A percentile compares a stretch with the other conserved stretches of the same genome.
Conservation (phyloP, 139 green algal species). For the Chlamydomonas sp. region DNA sequence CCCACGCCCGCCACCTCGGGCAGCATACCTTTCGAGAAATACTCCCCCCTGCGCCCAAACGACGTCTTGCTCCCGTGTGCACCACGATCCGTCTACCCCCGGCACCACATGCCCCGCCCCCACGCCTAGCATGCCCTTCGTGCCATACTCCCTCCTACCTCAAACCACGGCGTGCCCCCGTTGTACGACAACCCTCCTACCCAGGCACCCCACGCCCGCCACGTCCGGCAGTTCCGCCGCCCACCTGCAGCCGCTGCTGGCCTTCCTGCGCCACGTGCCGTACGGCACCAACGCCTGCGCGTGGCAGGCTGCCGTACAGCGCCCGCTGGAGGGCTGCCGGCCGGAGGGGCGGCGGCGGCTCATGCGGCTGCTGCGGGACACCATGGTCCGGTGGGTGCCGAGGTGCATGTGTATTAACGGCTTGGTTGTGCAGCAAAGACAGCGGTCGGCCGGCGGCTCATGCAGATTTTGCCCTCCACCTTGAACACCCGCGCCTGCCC, state of each 20-base stretch:
- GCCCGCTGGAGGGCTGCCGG: slow-evolving; percentile 69
- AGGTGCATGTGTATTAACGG: not conserved
- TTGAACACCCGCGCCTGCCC: too few relatives aligned
- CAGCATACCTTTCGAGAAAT: too few relatives aligned
- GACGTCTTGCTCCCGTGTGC: too few relatives aligned
- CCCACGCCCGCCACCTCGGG: too few relatives aligned
- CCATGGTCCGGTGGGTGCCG: slow-evolving; percentile 80
- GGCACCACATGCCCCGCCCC: too few relatives aligned
- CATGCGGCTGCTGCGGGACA: slow-evolving; percentile 67
- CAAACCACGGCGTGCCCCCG: not conserved
- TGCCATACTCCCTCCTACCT: too few relatives aligned
- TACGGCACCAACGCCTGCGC: slow-evolving; percentile 59
- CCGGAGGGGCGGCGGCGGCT: slow-evolving; percentile 67
- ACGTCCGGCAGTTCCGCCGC: slow-evolving; percentile 50
- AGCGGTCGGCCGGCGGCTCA: too few relatives aligned
- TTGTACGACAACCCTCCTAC: not conserved
- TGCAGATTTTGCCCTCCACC: too few relatives aligned
- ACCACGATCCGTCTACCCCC: too few relatives aligned
- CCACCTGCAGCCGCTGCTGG: slow-evolving; percentile 90
- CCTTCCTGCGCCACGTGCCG: slow-evolving; percentile 86
- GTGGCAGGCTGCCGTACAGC: slow-evolving; percentile 73
- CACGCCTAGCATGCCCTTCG: too few relatives aligned
- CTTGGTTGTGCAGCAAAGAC: too few relatives aligned
- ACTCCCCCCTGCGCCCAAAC: too few relatives aligned
- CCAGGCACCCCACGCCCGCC: slow-evolving; percentile 78